A percentile compares a stretch with the other conserved stretches of the same genome.
phyloP scores from a whole-genome alignment of 2,329 filamentous ascomycete species.

The Fusarium humuli region DNA sequence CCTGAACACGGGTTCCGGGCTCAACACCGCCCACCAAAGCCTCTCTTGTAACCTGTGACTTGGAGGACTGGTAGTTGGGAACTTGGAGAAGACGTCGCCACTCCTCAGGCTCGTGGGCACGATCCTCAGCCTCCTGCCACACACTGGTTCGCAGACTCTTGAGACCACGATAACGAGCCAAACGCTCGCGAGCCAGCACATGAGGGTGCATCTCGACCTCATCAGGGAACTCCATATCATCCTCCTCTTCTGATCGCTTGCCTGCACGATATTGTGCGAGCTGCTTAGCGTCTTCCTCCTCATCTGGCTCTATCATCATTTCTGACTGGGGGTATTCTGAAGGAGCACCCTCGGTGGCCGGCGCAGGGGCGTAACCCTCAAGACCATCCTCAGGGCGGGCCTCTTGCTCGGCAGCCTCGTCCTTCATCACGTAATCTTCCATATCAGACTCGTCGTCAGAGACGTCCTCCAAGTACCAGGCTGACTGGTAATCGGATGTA shows the following conservation, averaged over 20 bases:
- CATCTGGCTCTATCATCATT: conserved; percentile 87
- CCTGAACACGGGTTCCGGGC: conserved; percentile 83
- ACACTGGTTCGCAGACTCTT: conserved; percentile 89
- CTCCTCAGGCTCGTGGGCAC: conserved; percentile 86
- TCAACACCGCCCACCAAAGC: conserved; percentile 88
- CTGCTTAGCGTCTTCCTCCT: conserved; percentile 81
- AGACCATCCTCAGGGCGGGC: conserved; percentile 85
- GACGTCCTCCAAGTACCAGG: conserved; percentile 88
- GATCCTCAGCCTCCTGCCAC: conserved; percentile 92
- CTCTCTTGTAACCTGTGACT: conserved; percentile 81
- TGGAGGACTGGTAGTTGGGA: conserved; percentile 88
- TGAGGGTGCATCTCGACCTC: conserved; percentile 95
- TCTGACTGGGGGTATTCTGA: conserved; percentile 96
- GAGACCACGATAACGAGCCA: conserved; percentile 88
- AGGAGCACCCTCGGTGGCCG: conserved; percentile 80
- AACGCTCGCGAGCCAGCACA: conserved; percentile 84
- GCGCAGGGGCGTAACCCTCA: conserved; percentile 73
- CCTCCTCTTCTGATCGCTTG: conserved; percentile 83
- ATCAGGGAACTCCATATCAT: conserved; percentile 95
- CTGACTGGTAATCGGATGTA: conserved; percentile 92
- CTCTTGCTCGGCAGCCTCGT: conserved; percentile 65
- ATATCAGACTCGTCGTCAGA: conserved; percentile 89
- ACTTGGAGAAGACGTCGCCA: conserved; percentile 89
- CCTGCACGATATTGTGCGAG: conserved; percentile 83
- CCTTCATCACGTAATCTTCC: conserved; percentile 72